Conservation (phyloP, 2,329 filamentous ascomycete species). For the Aspergillus calidoustus region DNA sequence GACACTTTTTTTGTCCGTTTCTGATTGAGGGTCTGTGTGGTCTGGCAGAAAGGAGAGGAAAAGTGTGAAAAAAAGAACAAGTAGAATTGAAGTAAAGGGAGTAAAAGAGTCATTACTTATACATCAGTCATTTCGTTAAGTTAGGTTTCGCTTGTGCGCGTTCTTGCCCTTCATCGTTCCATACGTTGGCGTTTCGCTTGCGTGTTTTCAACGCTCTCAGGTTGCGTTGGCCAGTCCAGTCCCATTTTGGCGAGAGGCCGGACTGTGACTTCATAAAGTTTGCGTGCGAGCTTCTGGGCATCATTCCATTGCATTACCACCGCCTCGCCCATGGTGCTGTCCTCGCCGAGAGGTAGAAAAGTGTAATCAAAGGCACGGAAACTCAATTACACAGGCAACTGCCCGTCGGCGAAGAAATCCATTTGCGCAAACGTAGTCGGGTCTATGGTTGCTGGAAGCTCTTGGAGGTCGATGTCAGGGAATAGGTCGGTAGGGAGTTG, state of each 20-base stretch:
- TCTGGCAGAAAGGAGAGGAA: background rate
- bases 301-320: background rate
- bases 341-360: background rate
- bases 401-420: slow-evolving; percentile 1
- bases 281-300: background rate
- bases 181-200: background rate
- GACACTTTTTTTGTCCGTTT: background rate
- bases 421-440: background rate
- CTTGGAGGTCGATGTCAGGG: background rate
- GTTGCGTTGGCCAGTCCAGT: background rate
- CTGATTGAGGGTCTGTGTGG: too few relatives aligned
- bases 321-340: too few relatives aligned
- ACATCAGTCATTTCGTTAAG: background rate
- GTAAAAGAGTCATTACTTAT: background rate
- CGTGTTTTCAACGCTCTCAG: background rate
- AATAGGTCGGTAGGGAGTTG: background rate
- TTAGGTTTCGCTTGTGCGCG: background rate
- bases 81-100: background rate
- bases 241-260: too few relatives aligned
- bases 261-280: background rate
- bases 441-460: background rate
- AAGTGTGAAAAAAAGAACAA: background rate
- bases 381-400: background rate
- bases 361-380: background rate
- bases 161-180: background rate